phyloP scores from a whole-genome alignment of 164 flowering plant genomes.

The Aristolochia californica region DNA sequence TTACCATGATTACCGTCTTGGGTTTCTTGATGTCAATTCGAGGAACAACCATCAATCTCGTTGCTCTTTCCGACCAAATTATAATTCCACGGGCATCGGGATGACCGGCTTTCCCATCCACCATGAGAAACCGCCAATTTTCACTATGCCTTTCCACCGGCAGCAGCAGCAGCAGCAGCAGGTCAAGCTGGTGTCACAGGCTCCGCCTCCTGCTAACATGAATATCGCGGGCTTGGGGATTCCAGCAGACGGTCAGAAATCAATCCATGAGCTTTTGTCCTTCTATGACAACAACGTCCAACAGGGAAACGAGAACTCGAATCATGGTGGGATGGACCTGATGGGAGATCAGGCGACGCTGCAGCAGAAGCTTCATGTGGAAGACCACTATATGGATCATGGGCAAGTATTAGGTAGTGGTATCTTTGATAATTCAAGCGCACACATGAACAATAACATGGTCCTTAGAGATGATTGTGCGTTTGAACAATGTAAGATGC shows the following conservation, averaged over 20 bases:
- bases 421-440: slow-evolving; percentile 24
- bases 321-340: slow-evolving; percentile 10
- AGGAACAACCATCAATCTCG: slow-evolving; percentile 50
- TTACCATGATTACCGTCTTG: slow-evolving; percentile 29
- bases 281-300: slow-evolving; percentile 44
- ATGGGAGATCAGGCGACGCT: slow-evolving; percentile 11
- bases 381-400: slow-evolving; percentile 21
- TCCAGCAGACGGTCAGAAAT: slow-evolving; percentile 60
- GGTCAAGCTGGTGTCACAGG: neutral
- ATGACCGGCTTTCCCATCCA: slow-evolving; percentile 15
- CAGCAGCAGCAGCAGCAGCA: too few species aligned
- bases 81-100: slow-evolving; percentile 14
- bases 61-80: slow-evolving; percentile 25
- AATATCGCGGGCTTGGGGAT: slow-evolving; percentile 41
- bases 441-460: slow-evolving; percentile 15
- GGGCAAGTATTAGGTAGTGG: slow-evolving; percentile 25
- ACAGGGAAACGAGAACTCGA: slow-evolving; percentile 15
- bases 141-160: slow-evolving; percentile 29
- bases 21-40: slow-evolving; percentile 35
- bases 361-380: slow-evolving; percentile 24
- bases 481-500: slow-evolving; percentile 32
- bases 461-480: slow-evolving; percentile 26
- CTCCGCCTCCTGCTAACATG: slow-evolving; percentile 7
- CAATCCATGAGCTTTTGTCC: slow-evolving; percentile 52
- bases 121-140: slow-evolving; percentile 22